Evolutionary conservation across 1,284 basidiomycete species (phyloP).

Genomic region (Ustilago hordei): DNA sequence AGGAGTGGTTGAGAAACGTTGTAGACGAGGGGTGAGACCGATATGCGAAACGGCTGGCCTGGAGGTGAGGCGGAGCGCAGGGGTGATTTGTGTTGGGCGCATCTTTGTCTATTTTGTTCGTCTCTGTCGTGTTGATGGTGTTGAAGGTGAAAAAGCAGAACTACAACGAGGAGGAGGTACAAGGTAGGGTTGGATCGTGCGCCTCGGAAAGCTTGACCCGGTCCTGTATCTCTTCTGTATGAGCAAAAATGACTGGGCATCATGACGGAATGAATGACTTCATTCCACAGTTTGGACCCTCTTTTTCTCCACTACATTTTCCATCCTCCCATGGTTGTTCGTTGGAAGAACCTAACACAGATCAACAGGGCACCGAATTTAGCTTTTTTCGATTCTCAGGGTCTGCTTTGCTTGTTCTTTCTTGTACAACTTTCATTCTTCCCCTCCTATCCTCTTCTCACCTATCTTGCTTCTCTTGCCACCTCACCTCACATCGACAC

Average conservation of each 20-base stretch:
- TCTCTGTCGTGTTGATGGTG: background rate
- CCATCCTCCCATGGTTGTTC: background rate
- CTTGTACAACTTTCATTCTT: background rate
- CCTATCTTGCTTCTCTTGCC: background rate
- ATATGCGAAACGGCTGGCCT: background rate
- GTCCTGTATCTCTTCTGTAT: background rate
- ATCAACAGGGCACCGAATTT: background rate
- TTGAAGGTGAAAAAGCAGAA: background rate
- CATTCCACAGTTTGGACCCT: background rate
- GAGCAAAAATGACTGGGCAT: background rate
- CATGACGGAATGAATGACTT: background rate
- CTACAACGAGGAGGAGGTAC: background rate
- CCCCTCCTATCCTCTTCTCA: background rate
- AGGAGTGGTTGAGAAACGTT: conserved; percentile 12
- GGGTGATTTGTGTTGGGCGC: background rate
- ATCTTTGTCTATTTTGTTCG: background rate
- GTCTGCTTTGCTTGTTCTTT: too few relatives aligned
- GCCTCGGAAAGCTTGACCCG: too few relatives aligned
- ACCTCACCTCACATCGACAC: background rate
- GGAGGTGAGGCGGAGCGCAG: background rate
- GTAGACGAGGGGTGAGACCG: background rate
- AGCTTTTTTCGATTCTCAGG: background rate
- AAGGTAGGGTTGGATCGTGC: background rate
- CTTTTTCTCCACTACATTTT: background rate
- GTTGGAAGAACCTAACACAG: background rate